These are phyloP conservation scores for Erysiphe pulchra DNA, from an alignment of 2,329 filamentous ascomycete genomes.

Conservation along the genomic window DNA sequence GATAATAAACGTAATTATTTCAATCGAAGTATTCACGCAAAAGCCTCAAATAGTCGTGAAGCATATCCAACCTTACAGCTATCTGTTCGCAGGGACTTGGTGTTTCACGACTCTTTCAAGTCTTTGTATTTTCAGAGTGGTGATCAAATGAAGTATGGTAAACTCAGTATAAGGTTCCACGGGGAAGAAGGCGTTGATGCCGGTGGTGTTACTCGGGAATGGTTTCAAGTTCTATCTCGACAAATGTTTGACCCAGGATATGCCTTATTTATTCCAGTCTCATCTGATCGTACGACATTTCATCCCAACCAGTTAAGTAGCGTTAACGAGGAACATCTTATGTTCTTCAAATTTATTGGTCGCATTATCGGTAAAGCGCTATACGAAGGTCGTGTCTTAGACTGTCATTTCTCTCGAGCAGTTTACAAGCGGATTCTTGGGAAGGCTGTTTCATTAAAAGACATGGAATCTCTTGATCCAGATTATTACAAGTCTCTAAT, in stretches of 20 bases:
- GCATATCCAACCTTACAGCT: conserved; percentile 54
- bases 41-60: conserved; percentile 42
- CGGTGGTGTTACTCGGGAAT: conserved; percentile 89
- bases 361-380: conserved; percentile 95
- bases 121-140: conserved; percentile 92
- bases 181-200: conserved; percentile 95
- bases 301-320: conserved; percentile 87
- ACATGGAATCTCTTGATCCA: conserved; percentile 95
- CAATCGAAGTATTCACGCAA: conserved; percentile 68
- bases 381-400: conserved; percentile 83
- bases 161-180: conserved; percentile 91
- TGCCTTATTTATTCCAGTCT: conserved; percentile 85
- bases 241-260: conserved; percentile 99
- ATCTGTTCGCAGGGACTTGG: conserved; percentile 72
- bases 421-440: conserved; percentile 96
- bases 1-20: conserved; percentile 99
- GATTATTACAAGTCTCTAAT: conserved; percentile 97
- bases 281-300: conserved; percentile 93
- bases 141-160: conserved; percentile 97
- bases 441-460: conserved; percentile 87
- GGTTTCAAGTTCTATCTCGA: conserved; percentile 91
- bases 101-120: conserved; percentile 96
- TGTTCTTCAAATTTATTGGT: conserved; percentile 99
- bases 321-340: conserved; percentile 83
- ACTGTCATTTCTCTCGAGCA: conserved; percentile 96